Evolutionary conservation across 164 flowering plant genomes (phyloP).

Genomic region (Nymphaea thermarum): DNA sequence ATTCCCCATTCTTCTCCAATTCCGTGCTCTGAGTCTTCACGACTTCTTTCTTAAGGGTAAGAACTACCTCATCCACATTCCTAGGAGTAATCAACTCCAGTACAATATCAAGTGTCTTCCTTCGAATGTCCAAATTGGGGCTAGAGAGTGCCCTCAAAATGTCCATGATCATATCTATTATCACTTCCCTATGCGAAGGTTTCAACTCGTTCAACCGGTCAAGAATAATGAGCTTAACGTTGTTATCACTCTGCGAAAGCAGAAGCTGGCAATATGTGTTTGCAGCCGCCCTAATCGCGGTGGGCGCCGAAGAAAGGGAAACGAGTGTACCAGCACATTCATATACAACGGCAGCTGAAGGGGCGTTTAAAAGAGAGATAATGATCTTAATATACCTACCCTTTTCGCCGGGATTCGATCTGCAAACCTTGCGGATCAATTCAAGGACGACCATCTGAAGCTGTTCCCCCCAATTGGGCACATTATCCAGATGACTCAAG

Average conservation of each 20-base stretch:
- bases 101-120: conserved; percentile 83
- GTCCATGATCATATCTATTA: conserved; percentile 94
- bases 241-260: conserved; percentile 88
- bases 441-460: conserved; percentile 96
- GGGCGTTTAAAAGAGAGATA: conserved; percentile 61
- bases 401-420: conserved; percentile 67
- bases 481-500: conserved; percentile 39
- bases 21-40: conserved; percentile 84
- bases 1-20: conserved; percentile 86
- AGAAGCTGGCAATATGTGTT: conserved; percentile 79
- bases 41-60: conserved; percentile 86
- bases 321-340: conserved; percentile 91
- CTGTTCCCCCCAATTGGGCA: conserved; percentile 75
- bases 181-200: conserved; percentile 64
- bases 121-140: conserved; percentile 73
- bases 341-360: conserved; percentile 79
- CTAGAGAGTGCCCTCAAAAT: conserved; percentile 87
- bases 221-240: conserved; percentile 89
- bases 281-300: conserved; percentile 89
- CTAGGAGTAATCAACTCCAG: conserved; percentile 86
- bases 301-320: conserved; percentile 87
- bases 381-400: conserved; percentile 84
- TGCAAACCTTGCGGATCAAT: conserved; percentile 75
- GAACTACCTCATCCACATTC: conserved; percentile 84
- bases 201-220: conserved; percentile 80